These are phyloP conservation scores for Coleophoma eucalyptorum DNA, from an alignment of 2,329 filamentous ascomycete genomes.

Conservation along the genomic window DNA sequence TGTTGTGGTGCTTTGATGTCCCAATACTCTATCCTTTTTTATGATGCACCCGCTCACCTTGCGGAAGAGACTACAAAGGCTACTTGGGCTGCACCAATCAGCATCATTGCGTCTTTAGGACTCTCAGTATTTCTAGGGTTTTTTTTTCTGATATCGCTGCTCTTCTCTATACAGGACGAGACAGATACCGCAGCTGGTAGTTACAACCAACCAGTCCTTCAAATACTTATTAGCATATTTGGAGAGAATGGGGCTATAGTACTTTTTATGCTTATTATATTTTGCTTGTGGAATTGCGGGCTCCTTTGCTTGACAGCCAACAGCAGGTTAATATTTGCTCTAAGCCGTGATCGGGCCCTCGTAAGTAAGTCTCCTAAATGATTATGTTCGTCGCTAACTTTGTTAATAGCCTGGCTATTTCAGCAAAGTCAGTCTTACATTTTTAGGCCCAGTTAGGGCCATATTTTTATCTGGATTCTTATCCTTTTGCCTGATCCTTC, in stretches of 20 bases:
- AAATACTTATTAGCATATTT: constrained; percentile 54
- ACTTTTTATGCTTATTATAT: constrained; percentile 49
- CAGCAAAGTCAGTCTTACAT: constrained; percentile 45
- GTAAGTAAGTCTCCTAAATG: constrained; percentile 13
- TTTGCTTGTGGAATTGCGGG: constrained; percentile 59
- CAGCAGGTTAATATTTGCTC: constrained; percentile 57
- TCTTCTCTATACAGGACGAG: constrained; percentile 58
- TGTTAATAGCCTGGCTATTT: constrained; percentile 41
- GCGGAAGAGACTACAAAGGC: constrained; percentile 54
- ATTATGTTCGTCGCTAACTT: not conserved
- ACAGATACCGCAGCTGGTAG: constrained; percentile 37
- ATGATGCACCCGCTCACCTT: constrained; percentile 52
- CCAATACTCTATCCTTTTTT: constrained; percentile 51
- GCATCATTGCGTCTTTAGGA: constrained; percentile 51
- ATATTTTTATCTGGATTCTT: constrained; percentile 51
- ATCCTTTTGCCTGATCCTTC: constrained; percentile 50
- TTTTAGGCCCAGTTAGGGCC: constrained; percentile 45
- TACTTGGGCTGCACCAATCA: constrained; percentile 52
- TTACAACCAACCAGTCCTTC: constrained; percentile 46
- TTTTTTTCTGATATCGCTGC: constrained; percentile 51
- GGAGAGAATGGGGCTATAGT: constrained; percentile 51
- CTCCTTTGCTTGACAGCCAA: constrained; percentile 55
- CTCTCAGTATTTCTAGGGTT: constrained; percentile 55
- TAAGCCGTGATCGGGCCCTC: constrained; percentile 52
- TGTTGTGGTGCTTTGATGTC: constrained; percentile 48